Base-by-base conservation (phyloP, 1,284 basidiomycete species). In the Amylostereum areolatum region DNA sequence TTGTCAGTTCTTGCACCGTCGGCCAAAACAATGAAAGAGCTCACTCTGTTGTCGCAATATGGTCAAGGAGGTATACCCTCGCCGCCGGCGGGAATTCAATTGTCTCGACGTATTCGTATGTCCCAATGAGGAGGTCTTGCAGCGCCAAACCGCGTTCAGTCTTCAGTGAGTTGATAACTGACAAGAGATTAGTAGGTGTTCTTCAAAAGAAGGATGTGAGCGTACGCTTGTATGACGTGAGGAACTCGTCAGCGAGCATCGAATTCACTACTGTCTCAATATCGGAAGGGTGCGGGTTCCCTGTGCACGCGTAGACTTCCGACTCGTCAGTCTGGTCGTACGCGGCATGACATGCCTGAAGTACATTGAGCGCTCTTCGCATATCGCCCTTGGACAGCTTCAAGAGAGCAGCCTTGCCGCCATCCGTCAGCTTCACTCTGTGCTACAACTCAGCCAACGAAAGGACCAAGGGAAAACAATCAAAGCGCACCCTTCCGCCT, bases 271-370 rank as follows among this genome's bases (percentile, higher is more conserved):
- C 89, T 4, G 82, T 81, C 62, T 95, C 92, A 45, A 99, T 92
- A 66, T 99, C 96, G 28, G 80, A 77, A 0, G 97, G 97, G 63
- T 97, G 93, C 11, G 97, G 97, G 57, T 87, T 93, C 27, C 97
- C 97, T 0, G 97, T 99, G 64, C 96, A 99, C 55, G 89, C 91
- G 68, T 99, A 99, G 18, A 99, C 85, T 52, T 96, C 93, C 0
- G 83, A 83, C 68, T 97, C 94, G 57, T 92, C 90, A 32, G 87
- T 85, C 3, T 78, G 66, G 42, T 95, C 92, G 63, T 97, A 97
- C 2, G 96, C 97, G 12, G 97, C 95, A 66, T 98, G 92, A 62
- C 96, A 99, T 2, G 97, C 97, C 74, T 99, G 96, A 8, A 99
- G 74, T 35, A 99, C 87, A 63, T 97, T 99, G 40, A 99, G 74